Percentiles rank a stretch among this genome's conserved stretches.
Evolutionary conservation across 805 yeast genomes (phyloP).

Genomic region (Ogataea pignaliae): DNA sequence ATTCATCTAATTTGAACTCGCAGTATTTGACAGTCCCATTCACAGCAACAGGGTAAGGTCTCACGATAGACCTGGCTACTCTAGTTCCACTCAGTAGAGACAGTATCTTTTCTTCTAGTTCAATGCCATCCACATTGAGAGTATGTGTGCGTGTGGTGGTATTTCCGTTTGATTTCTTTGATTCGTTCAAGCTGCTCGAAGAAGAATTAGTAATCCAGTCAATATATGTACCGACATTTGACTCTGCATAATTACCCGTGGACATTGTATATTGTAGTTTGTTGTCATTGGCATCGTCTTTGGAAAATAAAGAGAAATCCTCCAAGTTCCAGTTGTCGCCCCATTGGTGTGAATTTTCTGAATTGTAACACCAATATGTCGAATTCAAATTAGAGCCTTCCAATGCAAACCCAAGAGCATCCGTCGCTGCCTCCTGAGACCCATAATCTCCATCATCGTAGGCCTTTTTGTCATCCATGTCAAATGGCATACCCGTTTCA

Average conservation of each 20-base stretch:
- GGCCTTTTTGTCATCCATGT: conserved; percentile 80
- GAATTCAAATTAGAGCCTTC: conserved; percentile 70
- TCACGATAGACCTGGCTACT: conserved; percentile 65
- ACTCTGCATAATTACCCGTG: conserved; percentile 11
- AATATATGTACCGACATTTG: conserved; percentile 20
- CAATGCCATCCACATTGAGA: conserved; percentile 9
- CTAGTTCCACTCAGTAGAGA: conserved; percentile 51
- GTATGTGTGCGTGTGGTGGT: neutral
- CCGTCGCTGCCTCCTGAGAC: conserved; percentile 78
- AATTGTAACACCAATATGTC: conserved; percentile 83
- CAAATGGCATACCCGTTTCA: conserved; percentile 97
- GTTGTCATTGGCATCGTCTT: conserved; percentile 43
- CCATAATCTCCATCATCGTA: conserved; percentile 61
- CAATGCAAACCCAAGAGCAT: conserved; percentile 73
- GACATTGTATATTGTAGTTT: conserved; percentile 10
- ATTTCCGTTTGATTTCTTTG: neutral
- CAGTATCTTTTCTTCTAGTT: conserved; percentile 10
- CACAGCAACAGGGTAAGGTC: conserved; percentile 71
- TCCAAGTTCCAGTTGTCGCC: conserved; percentile 95
- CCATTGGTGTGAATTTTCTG: conserved; percentile 69
- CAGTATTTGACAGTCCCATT: conserved; percentile 53
- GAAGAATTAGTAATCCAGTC: conserved; percentile 18
- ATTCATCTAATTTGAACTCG: conserved; percentile 52
- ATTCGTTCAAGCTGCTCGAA: neutral
- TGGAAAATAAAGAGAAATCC: conserved; percentile 84